Conservation (phyloP, 2,329 filamentous ascomycete genomes). For the Penicillium paneum region DNA sequence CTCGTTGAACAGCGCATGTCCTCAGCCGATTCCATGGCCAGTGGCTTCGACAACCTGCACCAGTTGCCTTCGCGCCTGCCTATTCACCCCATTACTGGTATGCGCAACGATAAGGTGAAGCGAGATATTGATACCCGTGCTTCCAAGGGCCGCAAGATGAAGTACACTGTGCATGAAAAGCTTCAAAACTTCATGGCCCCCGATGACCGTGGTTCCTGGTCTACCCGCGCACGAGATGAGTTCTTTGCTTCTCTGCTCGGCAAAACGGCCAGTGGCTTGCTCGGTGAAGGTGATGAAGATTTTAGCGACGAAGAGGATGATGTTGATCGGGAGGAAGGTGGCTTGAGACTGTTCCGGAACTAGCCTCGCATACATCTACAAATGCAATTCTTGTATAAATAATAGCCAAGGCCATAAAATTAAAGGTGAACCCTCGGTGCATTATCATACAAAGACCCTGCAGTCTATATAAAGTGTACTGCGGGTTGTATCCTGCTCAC, state of each 20-base stretch:
- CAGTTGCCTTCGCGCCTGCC: conserved; percentile 38
- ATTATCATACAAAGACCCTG: background rate
- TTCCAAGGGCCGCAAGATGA: conserved; percentile 89
- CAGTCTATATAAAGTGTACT: background rate
- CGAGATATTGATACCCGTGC: conserved; percentile 88
- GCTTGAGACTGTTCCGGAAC: conserved; percentile 33
- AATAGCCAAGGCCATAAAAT: conserved; percentile 3
- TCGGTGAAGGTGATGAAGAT: conserved; percentile 60
- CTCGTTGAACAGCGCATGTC: conserved; percentile 83
- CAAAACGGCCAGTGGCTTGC: conserved; percentile 57
- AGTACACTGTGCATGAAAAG: conserved; percentile 95
- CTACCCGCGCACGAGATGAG: conserved; percentile 70
- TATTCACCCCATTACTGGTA: conserved; percentile 42
- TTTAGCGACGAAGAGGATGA: conserved; percentile 29
- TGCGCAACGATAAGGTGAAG: conserved; percentile 63
- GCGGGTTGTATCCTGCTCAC: background rate
- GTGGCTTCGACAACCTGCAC: conserved; percentile 45
- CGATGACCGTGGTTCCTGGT: conserved; percentile 78
- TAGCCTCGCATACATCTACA: conserved; percentile 11
- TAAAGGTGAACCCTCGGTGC: conserved; percentile 2
- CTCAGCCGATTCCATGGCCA: conserved; percentile 50
- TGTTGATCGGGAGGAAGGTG: conserved; percentile 33
- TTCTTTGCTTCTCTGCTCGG: conserved; percentile 75
- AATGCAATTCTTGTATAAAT: conserved; percentile 4
- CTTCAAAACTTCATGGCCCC: conserved; percentile 97